Base-by-base conservation (phyloP, 345 rosid species). In the Eucalyptus paniculata region DNA sequence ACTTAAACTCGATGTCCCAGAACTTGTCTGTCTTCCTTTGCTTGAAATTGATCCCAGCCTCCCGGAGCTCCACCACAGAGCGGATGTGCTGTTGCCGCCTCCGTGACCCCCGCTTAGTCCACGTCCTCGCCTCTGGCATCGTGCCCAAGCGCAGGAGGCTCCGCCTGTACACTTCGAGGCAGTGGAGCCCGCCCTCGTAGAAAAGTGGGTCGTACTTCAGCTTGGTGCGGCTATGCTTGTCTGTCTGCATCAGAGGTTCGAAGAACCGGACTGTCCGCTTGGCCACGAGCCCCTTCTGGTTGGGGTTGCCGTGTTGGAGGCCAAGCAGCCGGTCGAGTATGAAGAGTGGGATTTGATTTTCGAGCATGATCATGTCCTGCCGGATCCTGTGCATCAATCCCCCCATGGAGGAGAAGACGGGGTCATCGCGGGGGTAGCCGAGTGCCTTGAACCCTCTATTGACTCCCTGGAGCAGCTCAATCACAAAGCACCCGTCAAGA, bases 311-410 rank as follows among this genome's bases (percentile, higher is more conserved):
- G 2, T 93, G 87, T 89, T 97, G 95, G 87, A 96, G 91, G 34
- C 96, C 98, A 56, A 97, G 54, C 8, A 97, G 92, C 67, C 92
- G 91, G 89, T 97, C 95, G 30, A 96, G 96, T 49, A 95, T 82
- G n/a, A 96, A 97, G 32, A 97, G 91, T 1, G 98, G 98, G 90
- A 96, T 90, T 87, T 96, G 98, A 42, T 96, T 96, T 89, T 96
- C 98, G 16, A 97, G 87, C 97, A 97, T 96, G 89, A 96, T 93
- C 98, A 96, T 97, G 89, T 97, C 98, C 69, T 95, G 89, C 87
- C 93, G 97, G 89, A 96, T 97, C 16, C 95, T 91, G 92, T 94
- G 98, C 99, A 96, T 96, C 12, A 94, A 94, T 21, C 96, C 97
- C 32, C 98, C 94, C 95, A 95, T 95, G 1, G 97, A 94, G 1